Evolutionary conservation across 176 grass and related monocot genomes (phyloP).

Genomic region (Canna indica): DNA sequence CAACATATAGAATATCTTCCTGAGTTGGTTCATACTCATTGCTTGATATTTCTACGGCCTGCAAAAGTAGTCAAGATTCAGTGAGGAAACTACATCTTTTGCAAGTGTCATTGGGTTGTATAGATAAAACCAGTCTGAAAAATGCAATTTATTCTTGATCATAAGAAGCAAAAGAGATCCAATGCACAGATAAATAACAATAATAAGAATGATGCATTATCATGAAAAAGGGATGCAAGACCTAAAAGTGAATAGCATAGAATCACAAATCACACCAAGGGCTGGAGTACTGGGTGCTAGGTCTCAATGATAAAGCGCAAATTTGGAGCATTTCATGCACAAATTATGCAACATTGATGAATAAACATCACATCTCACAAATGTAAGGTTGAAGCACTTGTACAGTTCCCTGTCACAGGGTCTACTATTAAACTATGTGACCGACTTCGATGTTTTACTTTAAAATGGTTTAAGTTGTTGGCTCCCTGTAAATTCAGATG

Average conservation of each 20-base stretch:
- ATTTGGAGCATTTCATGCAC: background rate
- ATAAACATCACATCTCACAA: no score
- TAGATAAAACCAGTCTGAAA: background rate
- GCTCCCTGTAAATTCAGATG: no score
- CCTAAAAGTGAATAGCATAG: background rate
- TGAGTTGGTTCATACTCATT: constrained; percentile 29
- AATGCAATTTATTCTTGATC: background rate
- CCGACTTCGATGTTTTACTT: no score
- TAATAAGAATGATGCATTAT: no score
- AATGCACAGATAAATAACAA: background rate
- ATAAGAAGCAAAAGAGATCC: background rate
- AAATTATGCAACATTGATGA: background rate
- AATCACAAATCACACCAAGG: background rate
- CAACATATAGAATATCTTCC: constrained; percentile 23
- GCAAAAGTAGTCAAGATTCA: background rate
- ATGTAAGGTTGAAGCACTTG: no score
- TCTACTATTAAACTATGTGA: no score
- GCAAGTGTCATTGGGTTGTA: background rate
- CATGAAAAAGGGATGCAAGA: background rate
- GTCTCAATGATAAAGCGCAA: no score
- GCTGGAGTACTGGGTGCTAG: no score
- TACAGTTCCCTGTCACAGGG: no score
- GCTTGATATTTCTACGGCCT: constrained; percentile 31
- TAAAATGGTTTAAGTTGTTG: no score
- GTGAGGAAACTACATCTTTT: background rate